A percentile compares a stretch with the other conserved stretches of the same genome.
These are phyloP conservation scores for Albifimbria verrucaria DNA, from an alignment of 2,329 filamentous ascomycete species.

Conservation along the genomic window DNA sequence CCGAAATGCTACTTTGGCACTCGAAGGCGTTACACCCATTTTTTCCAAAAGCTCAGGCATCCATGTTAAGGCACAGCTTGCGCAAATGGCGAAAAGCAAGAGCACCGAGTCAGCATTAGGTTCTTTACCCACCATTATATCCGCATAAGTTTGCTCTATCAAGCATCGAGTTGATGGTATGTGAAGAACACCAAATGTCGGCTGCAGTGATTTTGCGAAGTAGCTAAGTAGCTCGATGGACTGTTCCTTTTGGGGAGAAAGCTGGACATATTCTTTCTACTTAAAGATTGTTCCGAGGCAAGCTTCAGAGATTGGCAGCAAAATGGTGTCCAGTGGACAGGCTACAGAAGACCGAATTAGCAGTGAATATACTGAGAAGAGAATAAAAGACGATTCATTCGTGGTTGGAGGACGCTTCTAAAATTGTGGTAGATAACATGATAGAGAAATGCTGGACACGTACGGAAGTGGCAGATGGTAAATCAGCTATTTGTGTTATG, in stretches of 20 bases:
- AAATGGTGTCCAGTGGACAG: background rate
- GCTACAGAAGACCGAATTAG: background rate
- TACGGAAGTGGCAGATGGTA: no score
- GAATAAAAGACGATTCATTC: no score
- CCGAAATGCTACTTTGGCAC: conserved; percentile 2
- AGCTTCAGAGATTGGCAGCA: no score
- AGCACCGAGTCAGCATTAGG: background rate
- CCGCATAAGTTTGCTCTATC: conserved; percentile 5
- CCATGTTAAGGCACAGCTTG: conserved; percentile 2
- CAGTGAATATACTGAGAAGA: no score
- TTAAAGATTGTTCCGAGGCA: no score
- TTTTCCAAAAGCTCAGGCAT: conserved; percentile 1
- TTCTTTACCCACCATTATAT: background rate
- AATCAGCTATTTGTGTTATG: no score
- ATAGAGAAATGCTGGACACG: no score
- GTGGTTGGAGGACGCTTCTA: no score
- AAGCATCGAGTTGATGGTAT: conserved; percentile 4
- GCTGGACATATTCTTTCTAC: background rate
- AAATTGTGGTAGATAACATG: no score
- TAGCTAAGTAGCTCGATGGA: conserved; percentile 4
- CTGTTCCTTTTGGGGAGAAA: background rate
- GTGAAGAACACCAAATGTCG: conserved; percentile 6
- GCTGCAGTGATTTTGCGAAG: conserved; percentile 2
- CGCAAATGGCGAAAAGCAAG: conserved; percentile 6
- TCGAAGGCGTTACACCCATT: background rate